These are phyloP conservation scores for Ceratocystis smalleyi DNA, from an alignment of 2,329 filamentous ascomycete species.

Conservation along the genomic window DNA sequence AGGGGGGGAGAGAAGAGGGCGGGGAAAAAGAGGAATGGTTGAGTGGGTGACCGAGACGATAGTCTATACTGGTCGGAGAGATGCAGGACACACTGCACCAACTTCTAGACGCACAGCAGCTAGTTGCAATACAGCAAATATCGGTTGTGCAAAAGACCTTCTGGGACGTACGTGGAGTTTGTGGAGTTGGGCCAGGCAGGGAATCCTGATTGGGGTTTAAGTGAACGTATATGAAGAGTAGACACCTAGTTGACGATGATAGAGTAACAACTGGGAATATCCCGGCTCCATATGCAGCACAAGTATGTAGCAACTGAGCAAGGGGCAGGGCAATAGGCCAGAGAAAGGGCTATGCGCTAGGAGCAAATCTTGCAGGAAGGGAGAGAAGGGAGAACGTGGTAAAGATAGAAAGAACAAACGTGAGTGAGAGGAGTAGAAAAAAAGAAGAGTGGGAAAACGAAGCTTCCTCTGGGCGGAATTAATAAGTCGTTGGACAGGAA, in stretches of 20 bases:
- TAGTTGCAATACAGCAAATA: conserved; percentile 7
- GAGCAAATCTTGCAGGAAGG: conserved; percentile 8
- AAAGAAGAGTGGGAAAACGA: not conserved
- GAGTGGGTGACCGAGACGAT: not conserved
- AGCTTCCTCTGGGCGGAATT: conserved; percentile 1
- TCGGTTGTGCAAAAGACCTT: conserved; percentile 6
- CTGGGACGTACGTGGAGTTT: conserved; percentile 5
- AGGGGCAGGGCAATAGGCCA: conserved; percentile 15
- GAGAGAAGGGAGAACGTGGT: conserved; percentile 3
- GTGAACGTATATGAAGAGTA: conserved; percentile 13
- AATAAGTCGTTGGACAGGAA: not conserved
- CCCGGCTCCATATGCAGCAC: conserved; percentile 13
- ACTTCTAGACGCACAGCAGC: not conserved
- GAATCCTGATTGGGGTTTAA: conserved; percentile 12
- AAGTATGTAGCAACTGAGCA: conserved; percentile 11
- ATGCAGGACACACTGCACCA: not conserved
- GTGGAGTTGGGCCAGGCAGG: conserved; percentile 9
- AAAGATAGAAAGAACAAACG: conserved; percentile 7
- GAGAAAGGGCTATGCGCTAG: conserved; percentile 12
- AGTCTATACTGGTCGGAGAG: not conserved
- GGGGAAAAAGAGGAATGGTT: not conserved
- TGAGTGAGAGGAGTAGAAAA: not conserved
- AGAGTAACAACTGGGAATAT: conserved; percentile 14
- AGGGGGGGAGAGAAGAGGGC: not conserved
- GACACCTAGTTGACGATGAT: conserved; percentile 9